Base-by-base conservation (phyloP, 2,329 filamentous ascomycete genomes). In the Cytospora chrysosperma region DNA sequence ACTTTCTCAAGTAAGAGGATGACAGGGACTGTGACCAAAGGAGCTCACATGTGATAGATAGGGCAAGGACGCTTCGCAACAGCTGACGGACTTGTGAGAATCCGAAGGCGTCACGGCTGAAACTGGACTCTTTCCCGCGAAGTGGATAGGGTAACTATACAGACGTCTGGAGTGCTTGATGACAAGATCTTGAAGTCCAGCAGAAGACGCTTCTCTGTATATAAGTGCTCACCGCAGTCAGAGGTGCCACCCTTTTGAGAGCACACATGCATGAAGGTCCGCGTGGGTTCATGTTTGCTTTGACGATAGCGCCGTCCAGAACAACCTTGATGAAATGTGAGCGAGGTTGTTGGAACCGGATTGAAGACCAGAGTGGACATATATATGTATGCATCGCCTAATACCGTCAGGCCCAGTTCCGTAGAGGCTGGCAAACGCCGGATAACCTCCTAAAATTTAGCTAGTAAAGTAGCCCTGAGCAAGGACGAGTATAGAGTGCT, bases 191-290 rank as follows among this genome's bases (percentile, higher is more conserved):
- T n/a, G n/a, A n/a, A n/a, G n/a, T n/a, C n/a, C n/a, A n/a, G n/a
- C n/a, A n/a, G n/a, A n/a, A n/a, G n/a, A n/a, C n/a, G n/a, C n/a
- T n/a, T n/a, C n/a, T n/a, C n/a, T n/a, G n/a, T n/a, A n/a, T n/a
- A n/a, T n/a, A n/a, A n/a, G n/a, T 51, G 61, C 37, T 51, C 56
- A 67, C 68, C 67, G 26, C 67, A 67, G 59, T 70, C 69, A 2
- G 68, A 50, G 4, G 65, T 66, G 8, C 68, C 67, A 2, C 68
- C 68, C 54, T 70, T n/a, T n/a, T 70, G 19, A 70, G 32, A 9
- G 63, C 64, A 19, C 59, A 64, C 21, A n/a, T n/a, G n/a, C n/a
- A n/a, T 53, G 68, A 3, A 69, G 62, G 28, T 68, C 65, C 7
- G 51, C 8, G 15, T 69, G 66, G 6, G 50, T 53, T 32, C 1